Percentiles rank a stretch among this genome's conserved stretches.
These are phyloP conservation scores for Metschnikowia cerradonensis DNA, from an alignment of 805 yeast genomes.

Conservation along the genomic window DNA sequence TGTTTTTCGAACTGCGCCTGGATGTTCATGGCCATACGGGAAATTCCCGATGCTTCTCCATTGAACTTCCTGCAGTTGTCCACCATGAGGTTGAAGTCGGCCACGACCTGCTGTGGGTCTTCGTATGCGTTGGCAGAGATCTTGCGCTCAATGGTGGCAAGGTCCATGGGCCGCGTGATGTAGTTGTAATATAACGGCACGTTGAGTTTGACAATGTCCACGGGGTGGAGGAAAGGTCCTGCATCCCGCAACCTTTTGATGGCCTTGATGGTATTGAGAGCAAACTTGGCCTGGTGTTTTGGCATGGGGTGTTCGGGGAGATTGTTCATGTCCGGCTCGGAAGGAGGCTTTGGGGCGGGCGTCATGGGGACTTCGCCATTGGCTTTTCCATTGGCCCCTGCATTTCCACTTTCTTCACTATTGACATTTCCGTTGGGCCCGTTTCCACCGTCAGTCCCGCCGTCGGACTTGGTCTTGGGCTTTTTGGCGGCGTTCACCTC, in stretches of 20 bases:
- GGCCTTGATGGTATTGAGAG: slow-evolving; percentile 74
- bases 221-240: slow-evolving; percentile 83
- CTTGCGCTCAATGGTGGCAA: slow-evolving; percentile 85
- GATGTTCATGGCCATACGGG: slow-evolving; percentile 87
- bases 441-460: neutral
- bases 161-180: slow-evolving; percentile 87
- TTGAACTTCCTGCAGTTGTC: slow-evolving; percentile 78
- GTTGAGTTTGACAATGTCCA: slow-evolving; percentile 80
- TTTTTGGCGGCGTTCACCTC: slow-evolving; percentile 19
- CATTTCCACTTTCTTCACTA: no score
- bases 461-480: slow-evolving; percentile 16
- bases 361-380: slow-evolving; percentile 5
- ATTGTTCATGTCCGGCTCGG: slow-evolving; percentile 69
- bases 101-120: slow-evolving; percentile 60
- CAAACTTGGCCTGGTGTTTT: slow-evolving; percentile 78
- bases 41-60: slow-evolving; percentile 76
- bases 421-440: neutral
- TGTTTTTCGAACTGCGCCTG: slow-evolving; percentile 93
- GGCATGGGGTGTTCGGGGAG: slow-evolving; percentile 68
- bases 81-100: slow-evolving; percentile 83
- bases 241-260: slow-evolving; percentile 91
- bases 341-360: slow-evolving; percentile 75
- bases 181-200: slow-evolving; percentile 87
- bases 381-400: neutral
- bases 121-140: slow-evolving; percentile 67